Base-by-base conservation (phyloP, 305 asterid genomes). In the Rubia peregrina region DNA sequence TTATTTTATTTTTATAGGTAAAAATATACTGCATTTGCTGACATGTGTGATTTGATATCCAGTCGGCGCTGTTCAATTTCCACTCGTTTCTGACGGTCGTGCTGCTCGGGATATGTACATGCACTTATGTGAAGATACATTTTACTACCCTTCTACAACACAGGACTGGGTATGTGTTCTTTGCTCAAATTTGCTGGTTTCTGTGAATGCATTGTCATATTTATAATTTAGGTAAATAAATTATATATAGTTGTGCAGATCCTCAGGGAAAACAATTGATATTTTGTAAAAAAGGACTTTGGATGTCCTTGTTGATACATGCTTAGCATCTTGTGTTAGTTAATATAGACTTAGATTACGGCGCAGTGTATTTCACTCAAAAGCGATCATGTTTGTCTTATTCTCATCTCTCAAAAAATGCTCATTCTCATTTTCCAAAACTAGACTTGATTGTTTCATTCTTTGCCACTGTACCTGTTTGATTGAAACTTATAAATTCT, bases 31-130 rank as follows among this genome's bases (percentile, higher is more conserved):
- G 42, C 43, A n/a, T 64, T 19, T 7, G 8, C 78, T 88, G 72
- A 84, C 63, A 5, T 41, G 59, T 42, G 70, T 68, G 36, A 17
- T 33, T 67, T 78, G 74, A 59, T 75, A 84, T 80, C 77, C 96
- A 91, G 97, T 91, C 97, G 11, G 96, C 96, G 4, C 90, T 91
- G 42, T 91, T 91, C 92, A 91, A 91, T 83, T 89, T 89, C 85
- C 96, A 89, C 77, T 91, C 97, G 1, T 91, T 91, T 83, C 88
- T 91, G 72, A 89, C 95, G 9, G 96, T 89, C 43, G 97, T 89
- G 79, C 80, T 89, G 83, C 80, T 90, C 42, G 97, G 92, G 78
- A 85, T 90, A 68, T 90, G 96, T 82, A 86, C 96, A 67, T 91
- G 97, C 86, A 91, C 96, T 17, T 90, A 79, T 67, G 82, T 92